Base-by-base conservation (phyloP, 192 early-diverging fungal genomes). In the Coemansia sp. region DNA sequence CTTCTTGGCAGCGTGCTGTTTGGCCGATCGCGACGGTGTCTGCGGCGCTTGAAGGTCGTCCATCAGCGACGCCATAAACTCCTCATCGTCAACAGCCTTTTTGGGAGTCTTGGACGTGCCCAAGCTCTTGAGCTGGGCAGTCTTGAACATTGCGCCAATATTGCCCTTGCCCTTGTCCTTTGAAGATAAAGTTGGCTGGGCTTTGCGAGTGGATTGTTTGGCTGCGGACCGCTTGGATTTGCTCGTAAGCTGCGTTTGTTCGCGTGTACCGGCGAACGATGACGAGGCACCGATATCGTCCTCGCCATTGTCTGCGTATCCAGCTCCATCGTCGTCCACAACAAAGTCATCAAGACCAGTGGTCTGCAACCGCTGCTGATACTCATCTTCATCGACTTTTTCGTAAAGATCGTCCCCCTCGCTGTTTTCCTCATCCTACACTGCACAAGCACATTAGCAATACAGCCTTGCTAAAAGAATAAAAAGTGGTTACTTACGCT, bases 271-370 rank as follows among this genome's bases (percentile, higher is more conserved):
- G 4, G 25, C 27, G 45, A 58, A 57, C 29, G 53, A 24, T 14
- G 67, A 55, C 5, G 55, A 56, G 4, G 21, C 32, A 14, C 63
- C 75, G 24, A 77, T 75, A 25, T 75, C 81, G 43, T 78, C 75
- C 2, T 11, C 5, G 12, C 69, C 57, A 12, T 47, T 51, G 43
- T 81, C 73, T 2, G 58, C 62, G 56, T 75, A 79, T 2, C 72
- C 75, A n/a, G 64, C 52, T 9, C 72, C 73, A 25, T 78, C 73
- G 51, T 83, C 81, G 58, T 83, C 70, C 23, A 79, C 73, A 7
- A 83, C 73, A 60, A 83, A 83, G 55, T 76, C 76, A 55, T 75
- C 66, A 3, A 77, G 41, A 29, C 56, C 56, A 45, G 22, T 27
- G 3, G 53, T 45, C 17, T 65, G 63, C 32, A 63, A 22, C 25